These are phyloP conservation scores for Leishmania turanica DNA, from an alignment of 208 protist species.

Conservation along the genomic window DNA sequence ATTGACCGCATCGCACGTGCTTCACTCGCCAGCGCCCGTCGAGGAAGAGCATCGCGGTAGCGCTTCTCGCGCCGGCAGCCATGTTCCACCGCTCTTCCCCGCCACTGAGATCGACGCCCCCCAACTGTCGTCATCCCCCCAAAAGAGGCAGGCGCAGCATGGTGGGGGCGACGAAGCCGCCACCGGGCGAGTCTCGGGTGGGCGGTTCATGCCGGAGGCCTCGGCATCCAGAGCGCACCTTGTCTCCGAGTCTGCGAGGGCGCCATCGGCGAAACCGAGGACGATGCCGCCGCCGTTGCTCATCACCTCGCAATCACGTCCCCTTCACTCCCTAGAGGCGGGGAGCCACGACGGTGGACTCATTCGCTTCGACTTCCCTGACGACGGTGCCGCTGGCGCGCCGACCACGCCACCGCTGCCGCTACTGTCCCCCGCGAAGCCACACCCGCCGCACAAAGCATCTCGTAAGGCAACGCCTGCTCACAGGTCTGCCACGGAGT, in stretches of 20 bases:
- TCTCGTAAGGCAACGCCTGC: neutral
- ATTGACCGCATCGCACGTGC: neutral
- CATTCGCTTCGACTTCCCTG: constrained; percentile 10
- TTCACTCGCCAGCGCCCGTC: neutral
- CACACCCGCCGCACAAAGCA: neutral
- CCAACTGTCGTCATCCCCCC: neutral
- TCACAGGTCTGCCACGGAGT: neutral
- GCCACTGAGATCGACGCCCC: neutral
- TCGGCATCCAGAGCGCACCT: neutral
- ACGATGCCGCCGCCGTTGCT: constrained; percentile 16
- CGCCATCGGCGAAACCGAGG: neutral
- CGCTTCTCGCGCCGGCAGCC: neutral
- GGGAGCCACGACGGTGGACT: constrained; percentile 9
- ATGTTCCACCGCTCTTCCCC: neutral
- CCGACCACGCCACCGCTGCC: neutral
- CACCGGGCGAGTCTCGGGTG: neutral
- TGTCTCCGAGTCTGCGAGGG: neutral
- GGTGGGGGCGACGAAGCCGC: neutral
- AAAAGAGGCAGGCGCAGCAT: neutral
- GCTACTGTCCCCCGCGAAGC: neutral
- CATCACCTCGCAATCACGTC: constrained; percentile 15
- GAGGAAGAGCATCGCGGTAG: neutral
- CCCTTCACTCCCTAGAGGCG: constrained; percentile 15
- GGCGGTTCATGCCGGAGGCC: neutral
- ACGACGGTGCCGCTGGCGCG: neutral